Evolutionary conservation across 176 grass and related monocot species (phyloP), one percentile per base, ranked within the genome.

Genomic region (Oryza australiensis): DNA sequence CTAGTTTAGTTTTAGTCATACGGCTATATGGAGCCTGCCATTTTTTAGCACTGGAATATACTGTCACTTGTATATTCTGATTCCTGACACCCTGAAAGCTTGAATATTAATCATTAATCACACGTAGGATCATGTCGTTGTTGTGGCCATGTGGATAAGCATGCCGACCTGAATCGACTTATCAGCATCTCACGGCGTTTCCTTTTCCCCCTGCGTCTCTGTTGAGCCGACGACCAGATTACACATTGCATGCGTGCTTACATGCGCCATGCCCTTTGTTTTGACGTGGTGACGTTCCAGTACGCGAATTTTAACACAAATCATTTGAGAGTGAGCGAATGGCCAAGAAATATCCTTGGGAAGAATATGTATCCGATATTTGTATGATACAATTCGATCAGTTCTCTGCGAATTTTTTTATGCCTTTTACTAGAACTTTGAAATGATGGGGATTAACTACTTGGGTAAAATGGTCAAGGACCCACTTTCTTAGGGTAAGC

Each of bases 101-200:
- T 14, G 7, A 82, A 72, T 10, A 49, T 6, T 7, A 60, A 74
- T 66, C 81, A 63, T 27, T 2, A 18, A 26, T 20, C 16, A 76
- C 82, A 68, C 72, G 72, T 57, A 76, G 45, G 82, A 29, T 53
- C 11, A 34, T 12, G 62, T 34, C 81, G 10, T 64, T 3, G 62
- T 3, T 12, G 24, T 72, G 67, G 79, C 26, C 69, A 27, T 26
- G 46, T 5, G 63, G 82, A 76, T 84, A 84, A 76, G 82, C 63
- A 68, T 22, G 62, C 62, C 24, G 63, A 42, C 29, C 32, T 24
- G 34, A 57, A 26, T 37, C 32, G 26, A 29, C 72, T 10, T 64
- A 53, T 83, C 82, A 68, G 2, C 63, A 64, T 74, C 70, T 74
- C 70, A 26, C 60, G 45, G 37, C 82, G 82, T 66, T 53, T n/a